Evolutionary conservation across 306 rosid species (phyloP).

Genomic region (Trifolium pratense): DNA sequence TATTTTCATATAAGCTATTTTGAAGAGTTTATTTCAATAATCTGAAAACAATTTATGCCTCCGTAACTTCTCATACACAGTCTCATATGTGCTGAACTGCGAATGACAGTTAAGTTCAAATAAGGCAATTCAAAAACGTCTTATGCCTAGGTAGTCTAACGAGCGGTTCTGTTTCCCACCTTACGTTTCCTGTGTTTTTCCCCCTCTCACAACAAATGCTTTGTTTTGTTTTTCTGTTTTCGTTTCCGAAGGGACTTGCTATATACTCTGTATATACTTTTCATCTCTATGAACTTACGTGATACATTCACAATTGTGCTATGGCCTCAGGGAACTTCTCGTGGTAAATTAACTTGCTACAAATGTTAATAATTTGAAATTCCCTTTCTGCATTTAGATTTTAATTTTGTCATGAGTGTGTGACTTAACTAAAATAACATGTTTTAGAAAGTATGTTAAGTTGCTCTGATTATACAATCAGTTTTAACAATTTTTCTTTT

Average conservation of each 20-base stretch:
- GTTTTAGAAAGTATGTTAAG: constrained; percentile 9
- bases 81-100: no score
- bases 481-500: background rate
- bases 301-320: background rate
- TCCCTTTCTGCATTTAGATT: constrained; percentile 16
- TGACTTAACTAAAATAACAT: background rate
- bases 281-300: background rate
- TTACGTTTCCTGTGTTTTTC: background rate
- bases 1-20: background rate
- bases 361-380: background rate
- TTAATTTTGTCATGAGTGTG: background rate
- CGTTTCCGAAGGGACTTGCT: background rate
- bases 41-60: no score
- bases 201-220: background rate
- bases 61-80: background rate
- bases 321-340: no score
- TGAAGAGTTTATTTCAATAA: no score
- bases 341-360: background rate
- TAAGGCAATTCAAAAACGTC: no score
- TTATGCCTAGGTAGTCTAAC: background rate
- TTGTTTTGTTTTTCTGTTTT: background rate
- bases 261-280: background rate
- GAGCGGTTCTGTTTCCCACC: background rate
- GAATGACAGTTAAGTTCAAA: background rate
- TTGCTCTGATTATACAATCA: background rate